Evolutionary conservation across 1,139 yeast species (phyloP), one percentile per base, ranked within the genome.

Genomic region (Taiozyma sp.): DNA sequence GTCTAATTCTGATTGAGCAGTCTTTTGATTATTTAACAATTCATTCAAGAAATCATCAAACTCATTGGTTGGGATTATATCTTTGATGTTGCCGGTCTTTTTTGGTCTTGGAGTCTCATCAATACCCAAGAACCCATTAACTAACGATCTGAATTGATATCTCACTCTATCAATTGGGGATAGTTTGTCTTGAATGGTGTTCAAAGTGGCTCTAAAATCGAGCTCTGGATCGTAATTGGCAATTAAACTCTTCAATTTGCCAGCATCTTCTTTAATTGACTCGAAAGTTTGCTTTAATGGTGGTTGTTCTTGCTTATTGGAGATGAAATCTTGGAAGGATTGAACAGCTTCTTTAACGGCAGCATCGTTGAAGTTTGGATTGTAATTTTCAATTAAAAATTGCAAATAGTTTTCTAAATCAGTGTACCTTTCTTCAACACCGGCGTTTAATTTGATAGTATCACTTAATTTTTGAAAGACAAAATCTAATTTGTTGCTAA

Each of bases 341-440:
- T 76, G 72, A 22, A 89, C 84, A 0, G 96, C 84, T 12, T 73
- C 78, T 64, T 89, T 89, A 22, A 92, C 97, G 0, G 92, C 96
- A 6, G 83, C 81, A 67, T 92, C 97, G 65, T 91, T 92, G 71
- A 88, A 90, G 65, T 91, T 91, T 39, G 96, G 97, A 64, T 92
- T 90, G 65, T 89, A 89, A 50, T 83, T 80, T 4, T 72, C 65
- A 28, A 78, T 70, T 70, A 87, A 69, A 8, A 69, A 66, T 7
- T 66, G 65, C 46, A 87, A 66, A 24, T 81, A 70, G 1, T 53
- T 49, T 57, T 81, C 84, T 49, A 84, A 64, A 4, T 62, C 57
- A 52, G 47, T 46, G 68, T 60, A 27, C 60, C 66, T 22, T 22
- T 47, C 45, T 23, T 16, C 28, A 22, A 56, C 30, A 1, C 22